Conservation (phyloP, 1,284 basidiomycete species). For the Sutorius eximius region DNA sequence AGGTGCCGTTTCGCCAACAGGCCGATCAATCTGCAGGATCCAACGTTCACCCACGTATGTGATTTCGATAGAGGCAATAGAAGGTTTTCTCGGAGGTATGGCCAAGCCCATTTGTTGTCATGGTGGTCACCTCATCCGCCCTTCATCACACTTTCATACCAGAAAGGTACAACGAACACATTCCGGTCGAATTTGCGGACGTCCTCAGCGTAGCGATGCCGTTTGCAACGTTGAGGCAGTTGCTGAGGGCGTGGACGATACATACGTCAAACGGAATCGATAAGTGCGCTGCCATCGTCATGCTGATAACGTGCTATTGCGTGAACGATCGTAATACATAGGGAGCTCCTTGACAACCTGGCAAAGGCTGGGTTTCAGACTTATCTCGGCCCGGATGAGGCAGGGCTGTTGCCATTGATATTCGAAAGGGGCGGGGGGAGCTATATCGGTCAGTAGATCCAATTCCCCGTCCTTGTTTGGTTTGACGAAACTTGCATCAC, state of each 20-base stretch:
- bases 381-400: constrained; percentile 41
- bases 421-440: constrained; percentile 40
- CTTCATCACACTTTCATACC: not conserved
- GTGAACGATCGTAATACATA: constrained; percentile 3
- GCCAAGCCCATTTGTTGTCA: not conserved
- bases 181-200: constrained; percentile 30
- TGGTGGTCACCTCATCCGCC: constrained; percentile 1
- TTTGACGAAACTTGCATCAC: not conserved
- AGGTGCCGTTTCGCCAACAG: not conserved
- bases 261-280: constrained; percentile 20
- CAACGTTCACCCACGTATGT: constrained; percentile 33
- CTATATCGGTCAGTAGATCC: constrained; percentile 38
- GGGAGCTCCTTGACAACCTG: constrained; percentile 41
- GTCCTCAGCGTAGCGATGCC: constrained; percentile 21
- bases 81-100: constrained; percentile 17
- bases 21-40: constrained; percentile 10
- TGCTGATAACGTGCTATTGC: not conserved
- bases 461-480: not conserved
- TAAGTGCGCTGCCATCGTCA: constrained; percentile 14
- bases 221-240: constrained; percentile 14
- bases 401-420: constrained; percentile 39
- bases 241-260: constrained; percentile 6
- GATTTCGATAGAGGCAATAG: constrained; percentile 16
- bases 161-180: constrained; percentile 29
- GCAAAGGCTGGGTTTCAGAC: constrained; percentile 43